Percentiles rank a stretch among this genome's conserved stretches.
These are phyloP conservation scores for Mycena belliarum DNA, from an alignment of 768 basidiomycete genomes.

Conservation along the genomic window DNA sequence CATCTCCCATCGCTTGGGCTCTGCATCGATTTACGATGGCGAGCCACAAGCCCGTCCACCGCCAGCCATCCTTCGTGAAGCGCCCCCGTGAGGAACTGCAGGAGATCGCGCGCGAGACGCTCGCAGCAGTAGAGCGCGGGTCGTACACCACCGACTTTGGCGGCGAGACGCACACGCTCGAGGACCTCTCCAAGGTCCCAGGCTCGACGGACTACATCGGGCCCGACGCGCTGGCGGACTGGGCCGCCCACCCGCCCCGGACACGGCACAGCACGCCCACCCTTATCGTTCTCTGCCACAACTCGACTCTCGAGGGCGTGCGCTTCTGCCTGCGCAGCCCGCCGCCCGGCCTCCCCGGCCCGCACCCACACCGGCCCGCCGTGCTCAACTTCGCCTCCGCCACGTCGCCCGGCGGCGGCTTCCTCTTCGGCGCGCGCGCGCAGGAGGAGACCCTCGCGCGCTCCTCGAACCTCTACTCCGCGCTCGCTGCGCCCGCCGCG, in stretches of 20 bases:
- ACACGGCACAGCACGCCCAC: not conserved
- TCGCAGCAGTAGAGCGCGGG: conserved; percentile 12
- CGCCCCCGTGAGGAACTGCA: conserved; percentile 15
- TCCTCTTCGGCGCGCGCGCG: conserved; percentile 52
- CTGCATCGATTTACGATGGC: too few relatives aligned
- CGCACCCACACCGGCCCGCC: not conserved
- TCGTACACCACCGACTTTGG: not conserved
- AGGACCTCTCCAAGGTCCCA: conserved; percentile 1
- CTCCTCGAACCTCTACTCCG: conserved; percentile 51
- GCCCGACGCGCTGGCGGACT: not conserved
- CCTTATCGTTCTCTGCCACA: conserved; percentile 26
- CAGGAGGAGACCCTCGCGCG: conserved; percentile 62
- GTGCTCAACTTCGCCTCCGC: conserved; percentile 61
- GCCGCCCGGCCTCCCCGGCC: not conserved
- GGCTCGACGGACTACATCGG: not conserved
- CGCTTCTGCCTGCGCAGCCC: conserved; percentile 27
- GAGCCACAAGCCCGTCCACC: not conserved
- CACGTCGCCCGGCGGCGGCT: conserved; percentile 56
- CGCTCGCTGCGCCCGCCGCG: conserved; percentile 44
- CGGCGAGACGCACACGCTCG: not conserved
- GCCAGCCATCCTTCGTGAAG: not conserved
- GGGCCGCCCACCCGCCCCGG: not conserved
- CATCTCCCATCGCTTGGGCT: too few relatives aligned
- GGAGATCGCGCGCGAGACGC: conserved; percentile 13
- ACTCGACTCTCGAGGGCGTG: conserved; percentile 48